Conservation (phyloP, 73 alveolate genomes). For the Paramecium sexaurelia region DNA sequence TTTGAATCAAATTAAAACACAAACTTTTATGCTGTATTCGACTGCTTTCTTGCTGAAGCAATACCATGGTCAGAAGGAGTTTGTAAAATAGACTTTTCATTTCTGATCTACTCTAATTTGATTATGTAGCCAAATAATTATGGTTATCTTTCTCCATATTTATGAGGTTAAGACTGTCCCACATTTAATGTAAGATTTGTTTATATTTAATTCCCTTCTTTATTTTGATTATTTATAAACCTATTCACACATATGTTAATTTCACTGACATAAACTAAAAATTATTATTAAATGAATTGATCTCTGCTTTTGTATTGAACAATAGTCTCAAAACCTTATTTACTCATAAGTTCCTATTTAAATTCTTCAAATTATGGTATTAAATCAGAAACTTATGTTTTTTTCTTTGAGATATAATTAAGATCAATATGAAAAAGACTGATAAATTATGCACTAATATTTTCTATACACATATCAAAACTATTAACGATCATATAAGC, state of each 20-base stretch:
- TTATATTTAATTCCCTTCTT: not conserved
- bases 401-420: constrained; percentile 32
- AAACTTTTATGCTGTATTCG: not conserved
- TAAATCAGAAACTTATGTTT: constrained; percentile 16
- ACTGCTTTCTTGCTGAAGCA: not conserved
- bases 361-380: constrained; percentile 36
- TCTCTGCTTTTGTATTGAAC: constrained; percentile 33
- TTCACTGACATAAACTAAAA: not conserved
- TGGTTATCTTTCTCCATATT: not conserved
- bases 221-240: not conserved
- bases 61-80: not conserved
- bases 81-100: not conserved
- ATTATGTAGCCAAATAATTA: constrained; percentile 17
- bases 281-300: not conserved
- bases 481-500: constrained; percentile 56
- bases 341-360: constrained; percentile 4
- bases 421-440: constrained; percentile 56
- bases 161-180: not conserved
- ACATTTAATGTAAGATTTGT: not conserved
- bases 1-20: constrained; percentile 12
- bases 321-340: constrained; percentile 48
- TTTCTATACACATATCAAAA: constrained; percentile 39
- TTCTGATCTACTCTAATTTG: not conserved
- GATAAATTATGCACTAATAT: not conserved
- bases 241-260: not conserved